These are phyloP conservation scores for Fusarium udum DNA, from an alignment of 2,329 filamentous ascomycete genomes.

Conservation along the genomic window DNA sequence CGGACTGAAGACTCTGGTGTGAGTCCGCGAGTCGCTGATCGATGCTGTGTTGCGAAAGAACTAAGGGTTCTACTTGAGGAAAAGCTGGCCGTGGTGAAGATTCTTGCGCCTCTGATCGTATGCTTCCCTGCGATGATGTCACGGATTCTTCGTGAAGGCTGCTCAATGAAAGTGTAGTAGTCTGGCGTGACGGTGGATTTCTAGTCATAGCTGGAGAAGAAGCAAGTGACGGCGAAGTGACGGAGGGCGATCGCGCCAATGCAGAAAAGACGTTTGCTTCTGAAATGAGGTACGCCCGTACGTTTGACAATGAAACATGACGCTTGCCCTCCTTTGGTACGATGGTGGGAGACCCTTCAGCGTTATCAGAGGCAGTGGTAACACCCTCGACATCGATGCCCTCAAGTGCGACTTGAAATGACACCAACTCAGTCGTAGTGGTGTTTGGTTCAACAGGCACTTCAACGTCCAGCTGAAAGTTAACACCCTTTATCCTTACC, in stretches of 20 bases:
- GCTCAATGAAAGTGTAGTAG: conserved; percentile 42
- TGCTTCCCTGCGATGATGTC: conserved; percentile 41
- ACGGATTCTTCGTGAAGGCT: conserved; percentile 42
- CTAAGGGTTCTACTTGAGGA: background rate
- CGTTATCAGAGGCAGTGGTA: conserved; percentile 53
- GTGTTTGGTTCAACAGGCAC: conserved; percentile 60
- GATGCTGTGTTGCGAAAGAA: conserved; percentile 17
- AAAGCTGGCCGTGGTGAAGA: conserved; percentile 39
- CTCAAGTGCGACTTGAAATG: conserved; percentile 72
- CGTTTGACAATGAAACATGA: conserved; percentile 69
- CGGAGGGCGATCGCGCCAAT: conserved; percentile 65
- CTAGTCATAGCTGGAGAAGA: conserved; percentile 63
- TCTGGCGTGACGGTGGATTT: conserved; percentile 48
- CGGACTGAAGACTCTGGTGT: conserved; percentile 17
- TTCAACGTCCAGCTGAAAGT: conserved; percentile 71
- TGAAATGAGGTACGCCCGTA: conserved; percentile 72
- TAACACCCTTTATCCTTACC: conserved; percentile 71
- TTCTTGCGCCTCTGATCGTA: conserved; percentile 33
- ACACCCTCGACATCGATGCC: conserved; percentile 74
- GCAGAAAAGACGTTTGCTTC: conserved; percentile 73
- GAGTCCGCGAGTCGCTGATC: conserved; percentile 31
- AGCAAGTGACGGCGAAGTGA: conserved; percentile 53
- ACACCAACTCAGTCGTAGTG: conserved; percentile 63
- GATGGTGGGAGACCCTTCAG: conserved; percentile 48
- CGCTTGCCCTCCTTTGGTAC: conserved; percentile 71